Evolutionary conservation across 139 green algal genomes (phyloP).

Genomic region (Microglena sp.): DNA sequence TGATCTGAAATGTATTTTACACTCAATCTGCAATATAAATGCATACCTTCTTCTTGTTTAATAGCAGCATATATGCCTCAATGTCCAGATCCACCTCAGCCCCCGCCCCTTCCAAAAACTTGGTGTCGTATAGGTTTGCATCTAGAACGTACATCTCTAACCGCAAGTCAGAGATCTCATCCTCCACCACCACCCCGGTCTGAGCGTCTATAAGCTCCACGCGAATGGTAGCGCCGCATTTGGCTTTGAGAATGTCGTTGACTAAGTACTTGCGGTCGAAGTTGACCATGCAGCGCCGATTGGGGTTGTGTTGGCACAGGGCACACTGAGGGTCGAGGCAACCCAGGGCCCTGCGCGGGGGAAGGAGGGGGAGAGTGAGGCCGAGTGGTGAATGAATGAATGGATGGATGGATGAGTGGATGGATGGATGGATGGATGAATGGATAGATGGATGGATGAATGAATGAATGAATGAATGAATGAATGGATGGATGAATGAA

Average conservation of each 20-base stretch:
- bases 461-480: no score
- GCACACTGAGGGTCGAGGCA: constrained; percentile 76
- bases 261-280: constrained; percentile 79
- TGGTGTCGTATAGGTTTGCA: constrained; percentile 67
- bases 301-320: constrained; percentile 81
- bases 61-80: constrained; percentile 58
- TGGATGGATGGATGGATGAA: no score
- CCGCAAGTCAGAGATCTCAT: constrained; percentile 53
- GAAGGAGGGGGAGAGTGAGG: background rate
- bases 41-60: constrained; percentile 56
- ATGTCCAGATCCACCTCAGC: constrained; percentile 53
- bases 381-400: no score
- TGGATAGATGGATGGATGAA: no score
- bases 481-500: no score
- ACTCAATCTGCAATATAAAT: no score
- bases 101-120: constrained; percentile 53
- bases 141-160: constrained; percentile 77
- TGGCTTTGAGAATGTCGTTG: constrained; percentile 61
- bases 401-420: no score
- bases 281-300: constrained; percentile 68
- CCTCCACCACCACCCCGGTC: constrained; percentile 51
- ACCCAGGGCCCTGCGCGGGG: constrained; percentile 53
- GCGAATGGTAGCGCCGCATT: constrained; percentile 67
- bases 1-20: no score
- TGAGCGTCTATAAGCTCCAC: constrained; percentile 71